These are phyloP conservation scores for Stephanodiscus minutulus DNA, from an alignment of 108 stramenopile genomes.

Conservation along the genomic window DNA sequence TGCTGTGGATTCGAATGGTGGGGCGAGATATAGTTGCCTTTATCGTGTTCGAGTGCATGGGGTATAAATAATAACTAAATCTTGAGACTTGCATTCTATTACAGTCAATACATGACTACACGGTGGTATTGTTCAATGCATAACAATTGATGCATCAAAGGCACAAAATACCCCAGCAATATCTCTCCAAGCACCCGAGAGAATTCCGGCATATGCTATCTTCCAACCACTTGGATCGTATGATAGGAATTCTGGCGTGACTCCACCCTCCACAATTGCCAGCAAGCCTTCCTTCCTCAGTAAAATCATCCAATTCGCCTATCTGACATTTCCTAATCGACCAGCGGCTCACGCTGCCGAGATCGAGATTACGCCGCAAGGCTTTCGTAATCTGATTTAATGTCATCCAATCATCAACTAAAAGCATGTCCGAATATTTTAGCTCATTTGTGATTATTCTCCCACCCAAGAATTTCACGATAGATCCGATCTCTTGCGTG, in stretches of 20 bases:
- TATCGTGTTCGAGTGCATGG: conserved; percentile 87
- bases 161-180: conserved; percentile 25
- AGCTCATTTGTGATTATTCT: conserved; percentile 3
- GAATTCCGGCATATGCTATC: conserved; percentile 25
- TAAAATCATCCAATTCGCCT: neutral
- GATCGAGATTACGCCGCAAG: neutral
- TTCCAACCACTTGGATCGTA: conserved; percentile 29
- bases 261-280: neutral
- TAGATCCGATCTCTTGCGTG: conserved; percentile 12
- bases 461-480: conserved; percentile 4
- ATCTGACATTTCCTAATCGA: neutral
- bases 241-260: conserved; percentile 16
- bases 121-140: too few relatives aligned
- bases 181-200: conserved; percentile 8
- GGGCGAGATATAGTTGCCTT: conserved; percentile 69
- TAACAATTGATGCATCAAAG: neutral
- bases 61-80: neutral
- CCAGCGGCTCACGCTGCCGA: neutral
- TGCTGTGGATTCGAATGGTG: conserved; percentile 84
- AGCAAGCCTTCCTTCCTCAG: neutral
- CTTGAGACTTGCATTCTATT: too few relatives aligned
- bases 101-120: too few relatives aligned
- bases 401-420: conserved; percentile 10
- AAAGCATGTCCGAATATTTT: conserved; percentile 1
- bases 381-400: conserved; percentile 1